Evolutionary conservation across 2,329 filamentous ascomycete genomes (phyloP).

Genomic region (Dactylellina leptospora): DNA sequence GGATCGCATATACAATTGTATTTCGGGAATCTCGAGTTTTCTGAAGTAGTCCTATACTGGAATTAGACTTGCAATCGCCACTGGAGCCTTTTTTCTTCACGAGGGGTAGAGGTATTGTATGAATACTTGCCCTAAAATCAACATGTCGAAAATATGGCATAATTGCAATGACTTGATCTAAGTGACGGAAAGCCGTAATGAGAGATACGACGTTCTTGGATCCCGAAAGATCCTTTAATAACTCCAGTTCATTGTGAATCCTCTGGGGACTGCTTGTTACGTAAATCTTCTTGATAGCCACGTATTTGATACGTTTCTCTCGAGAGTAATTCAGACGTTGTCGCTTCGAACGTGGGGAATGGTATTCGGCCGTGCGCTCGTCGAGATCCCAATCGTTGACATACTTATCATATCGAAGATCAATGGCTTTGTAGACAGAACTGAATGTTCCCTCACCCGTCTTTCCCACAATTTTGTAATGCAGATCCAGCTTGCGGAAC

Average conservation of each 20-base stretch:
- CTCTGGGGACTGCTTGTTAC: constrained; percentile 93
- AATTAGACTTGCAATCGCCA: constrained; percentile 55
- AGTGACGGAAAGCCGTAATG: constrained; percentile 93
- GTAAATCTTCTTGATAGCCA: constrained; percentile 99
- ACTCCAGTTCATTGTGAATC: constrained; percentile 94
- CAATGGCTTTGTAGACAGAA: constrained; percentile 98
- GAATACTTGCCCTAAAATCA: constrained; percentile 75
- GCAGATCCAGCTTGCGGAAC: constrained; percentile 82
- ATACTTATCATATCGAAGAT: constrained; percentile 82
- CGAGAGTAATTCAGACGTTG: constrained; percentile 58
- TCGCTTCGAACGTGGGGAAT: constrained; percentile 63
- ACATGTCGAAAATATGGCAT: constrained; percentile 94
- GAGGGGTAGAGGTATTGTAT: not conserved
- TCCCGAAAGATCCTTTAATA: constrained; percentile 84
- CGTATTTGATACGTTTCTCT: constrained; percentile 73
- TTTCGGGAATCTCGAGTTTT: constrained; percentile 84
- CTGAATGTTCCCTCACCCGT: constrained; percentile 99
- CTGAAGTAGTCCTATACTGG: constrained; percentile 87
- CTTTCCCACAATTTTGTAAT: constrained; percentile 90
- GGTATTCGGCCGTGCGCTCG: constrained; percentile 61
- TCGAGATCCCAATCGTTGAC: constrained; percentile 86
- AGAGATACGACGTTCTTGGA: constrained; percentile 89
- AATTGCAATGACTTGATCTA: constrained; percentile 93
- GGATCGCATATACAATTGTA: constrained; percentile 86
- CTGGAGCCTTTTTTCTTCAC: not conserved